These are phyloP conservation scores for Ophiostoma novo-ulmi DNA, from an alignment of 2,329 filamentous ascomycete species.

Conservation along the genomic window DNA sequence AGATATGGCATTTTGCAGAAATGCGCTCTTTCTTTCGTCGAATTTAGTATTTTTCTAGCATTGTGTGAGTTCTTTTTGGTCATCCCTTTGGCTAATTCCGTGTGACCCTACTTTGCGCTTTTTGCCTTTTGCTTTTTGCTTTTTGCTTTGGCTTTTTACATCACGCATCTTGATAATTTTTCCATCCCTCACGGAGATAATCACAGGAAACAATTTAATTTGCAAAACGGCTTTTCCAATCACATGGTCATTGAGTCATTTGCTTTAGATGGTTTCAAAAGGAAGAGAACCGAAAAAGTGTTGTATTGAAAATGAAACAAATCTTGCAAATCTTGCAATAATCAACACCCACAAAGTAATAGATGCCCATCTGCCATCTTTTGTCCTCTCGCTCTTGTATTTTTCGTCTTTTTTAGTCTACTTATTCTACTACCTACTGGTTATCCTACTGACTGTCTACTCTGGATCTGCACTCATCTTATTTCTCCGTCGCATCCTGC, in stretches of 20 bases:
- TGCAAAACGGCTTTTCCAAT: background rate
- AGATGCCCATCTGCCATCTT: background rate
- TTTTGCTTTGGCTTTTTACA: background rate
- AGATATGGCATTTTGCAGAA: constrained; percentile 4
- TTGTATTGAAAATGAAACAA: background rate
- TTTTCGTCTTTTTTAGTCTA: background rate
- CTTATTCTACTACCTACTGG: background rate
- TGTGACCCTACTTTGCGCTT: background rate
- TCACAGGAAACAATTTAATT: background rate
- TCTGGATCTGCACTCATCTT: background rate
- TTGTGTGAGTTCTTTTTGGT: background rate
- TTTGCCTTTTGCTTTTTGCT: background rate
- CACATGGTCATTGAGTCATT: background rate
- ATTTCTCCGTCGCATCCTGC: background rate
- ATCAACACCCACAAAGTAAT: background rate
- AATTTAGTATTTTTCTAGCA: background rate
- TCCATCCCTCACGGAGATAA: constrained; percentile 3
- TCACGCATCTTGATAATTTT: background rate
- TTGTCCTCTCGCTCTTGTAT: background rate
- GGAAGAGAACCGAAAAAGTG: background rate
- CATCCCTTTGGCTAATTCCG: background rate
- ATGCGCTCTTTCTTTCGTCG: background rate
- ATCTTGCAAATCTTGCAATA: background rate
- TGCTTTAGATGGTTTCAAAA: background rate
- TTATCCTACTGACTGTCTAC: background rate